Conservation (phyloP, 352 stramenopile genomes). For the Elongisporangium prolatum region DNA sequence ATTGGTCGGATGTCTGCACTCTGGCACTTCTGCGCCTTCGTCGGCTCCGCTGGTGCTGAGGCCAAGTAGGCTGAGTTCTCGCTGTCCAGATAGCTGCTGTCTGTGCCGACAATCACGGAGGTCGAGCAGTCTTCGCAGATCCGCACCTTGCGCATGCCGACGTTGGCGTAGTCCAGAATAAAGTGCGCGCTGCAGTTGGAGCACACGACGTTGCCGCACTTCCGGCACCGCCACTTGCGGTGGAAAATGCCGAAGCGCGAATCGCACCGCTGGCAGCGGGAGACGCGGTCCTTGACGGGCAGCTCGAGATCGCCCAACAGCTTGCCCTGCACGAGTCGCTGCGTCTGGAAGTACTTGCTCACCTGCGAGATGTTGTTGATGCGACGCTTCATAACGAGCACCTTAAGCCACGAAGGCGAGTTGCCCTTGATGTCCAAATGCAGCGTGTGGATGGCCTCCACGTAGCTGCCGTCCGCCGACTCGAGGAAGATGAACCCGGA, state of each 20-base stretch:
- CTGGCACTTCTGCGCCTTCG: slow-evolving; percentile 9
- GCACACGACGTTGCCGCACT: slow-evolving; percentile 74
- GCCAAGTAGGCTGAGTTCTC: neutral
- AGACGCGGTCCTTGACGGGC: slow-evolving; percentile 37
- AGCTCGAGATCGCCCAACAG: slow-evolving; percentile 61
- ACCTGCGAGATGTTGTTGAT: slow-evolving; percentile 73
- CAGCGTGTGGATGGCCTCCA: slow-evolving; percentile 73
- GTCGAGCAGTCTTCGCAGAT: slow-evolving; percentile 55
- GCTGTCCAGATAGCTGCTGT: slow-evolving; percentile 3
- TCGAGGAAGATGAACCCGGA: slow-evolving; percentile 82
- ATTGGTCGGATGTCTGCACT: slow-evolving; percentile 19
- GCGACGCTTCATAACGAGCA: slow-evolving; percentile 66
- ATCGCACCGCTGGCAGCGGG: slow-evolving; percentile 45
- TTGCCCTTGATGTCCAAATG: slow-evolving; percentile 81
- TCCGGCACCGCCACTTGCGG: slow-evolving; percentile 60
- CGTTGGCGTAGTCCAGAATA: slow-evolving; percentile 39
- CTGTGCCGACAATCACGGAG: slow-evolving; percentile 1
- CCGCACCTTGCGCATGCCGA: slow-evolving; percentile 58
- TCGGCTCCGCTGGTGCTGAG: neutral
- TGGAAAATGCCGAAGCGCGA: slow-evolving; percentile 59
- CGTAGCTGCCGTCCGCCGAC: slow-evolving; percentile 31
- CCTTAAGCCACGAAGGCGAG: slow-evolving; percentile 72
- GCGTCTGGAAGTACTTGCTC: slow-evolving; percentile 64
- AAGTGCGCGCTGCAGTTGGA: slow-evolving; percentile 48
- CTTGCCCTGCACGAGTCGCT: slow-evolving; percentile 38